Evolutionary conservation across 352 stramenopile genomes (phyloP).

Genomic region (Pythium folliculosum): DNA sequence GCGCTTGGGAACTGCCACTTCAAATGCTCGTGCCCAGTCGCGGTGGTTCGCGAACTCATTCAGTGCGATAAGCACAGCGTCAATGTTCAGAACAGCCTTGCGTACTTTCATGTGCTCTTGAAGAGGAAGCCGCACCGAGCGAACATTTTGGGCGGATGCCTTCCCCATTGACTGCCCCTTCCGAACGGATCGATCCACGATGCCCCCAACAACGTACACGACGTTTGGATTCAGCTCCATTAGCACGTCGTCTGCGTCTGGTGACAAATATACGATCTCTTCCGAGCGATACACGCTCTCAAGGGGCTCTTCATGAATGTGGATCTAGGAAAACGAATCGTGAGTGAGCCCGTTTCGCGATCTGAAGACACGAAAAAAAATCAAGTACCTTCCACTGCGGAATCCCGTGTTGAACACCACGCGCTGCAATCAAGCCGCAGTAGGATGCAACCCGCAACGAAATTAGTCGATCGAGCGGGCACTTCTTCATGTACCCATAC

Average conservation of each 20-base stretch:
- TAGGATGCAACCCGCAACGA: constrained; percentile 65
- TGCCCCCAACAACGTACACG: constrained; percentile 83
- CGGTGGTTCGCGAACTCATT: constrained; percentile 73
- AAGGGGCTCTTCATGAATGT: constrained; percentile 46
- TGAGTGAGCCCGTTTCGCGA: background rate
- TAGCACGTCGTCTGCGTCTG: constrained; percentile 77
- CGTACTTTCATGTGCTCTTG: constrained; percentile 60
- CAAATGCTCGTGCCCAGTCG: constrained; percentile 68
- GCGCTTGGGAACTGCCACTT: constrained; percentile 51
- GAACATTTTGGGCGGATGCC: constrained; percentile 34
- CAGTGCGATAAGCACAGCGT: constrained; percentile 69
- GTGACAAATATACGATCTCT: constrained; percentile 80
- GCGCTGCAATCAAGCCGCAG: constrained; percentile 28
- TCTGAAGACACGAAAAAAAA: background rate
- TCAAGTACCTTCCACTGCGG: constrained; percentile 60
- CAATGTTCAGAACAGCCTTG: constrained; percentile 80
- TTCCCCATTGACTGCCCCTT: constrained; percentile 47
- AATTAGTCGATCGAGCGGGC: constrained; percentile 56
- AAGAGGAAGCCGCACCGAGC: constrained; percentile 57
- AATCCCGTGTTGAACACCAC: constrained; percentile 48
- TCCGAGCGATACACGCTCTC: constrained; percentile 49
- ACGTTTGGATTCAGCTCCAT: constrained; percentile 40
- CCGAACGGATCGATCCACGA: constrained; percentile 83
- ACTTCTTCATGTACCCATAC: constrained; percentile 80
- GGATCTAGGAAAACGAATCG: constrained; percentile 13